Evolutionary conservation across 768 basidiomycete genomes (phyloP).

Genomic region (Tylopilus rubrobrunneus): DNA sequence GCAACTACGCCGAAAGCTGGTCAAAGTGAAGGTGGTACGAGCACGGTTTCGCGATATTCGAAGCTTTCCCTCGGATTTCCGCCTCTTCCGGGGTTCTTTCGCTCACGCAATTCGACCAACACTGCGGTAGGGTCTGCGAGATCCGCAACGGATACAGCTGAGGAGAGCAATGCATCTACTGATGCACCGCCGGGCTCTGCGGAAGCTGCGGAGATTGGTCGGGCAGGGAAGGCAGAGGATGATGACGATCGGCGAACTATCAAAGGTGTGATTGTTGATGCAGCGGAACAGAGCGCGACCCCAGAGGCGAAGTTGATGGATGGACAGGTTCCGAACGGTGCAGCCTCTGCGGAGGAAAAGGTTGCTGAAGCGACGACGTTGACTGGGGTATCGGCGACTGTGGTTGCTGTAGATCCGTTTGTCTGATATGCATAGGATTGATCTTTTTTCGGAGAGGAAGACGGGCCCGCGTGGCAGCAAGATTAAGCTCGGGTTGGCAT

Average conservation of each 20-base stretch:
- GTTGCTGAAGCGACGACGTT: conserved; percentile 9
- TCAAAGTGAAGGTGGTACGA: conserved; percentile 30
- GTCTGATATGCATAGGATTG: conserved; percentile 9
- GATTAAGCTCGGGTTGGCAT: conserved; percentile 12
- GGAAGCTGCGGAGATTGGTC: conserved; percentile 6
- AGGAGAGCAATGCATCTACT: conserved; percentile 16
- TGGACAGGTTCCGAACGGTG: conserved; percentile 6
- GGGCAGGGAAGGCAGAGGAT: conserved; percentile 23
- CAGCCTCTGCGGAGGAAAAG: conserved; percentile 22
- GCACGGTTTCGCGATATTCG: conserved; percentile 36
- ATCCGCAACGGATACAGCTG: conserved; percentile 17
- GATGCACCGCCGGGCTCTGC: conserved; percentile 6
- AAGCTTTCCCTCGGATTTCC: conserved; percentile 49
- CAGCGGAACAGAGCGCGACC: conserved; percentile 10
- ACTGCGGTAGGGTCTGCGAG: conserved; percentile 24
- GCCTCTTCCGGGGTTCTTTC: conserved; percentile 61
- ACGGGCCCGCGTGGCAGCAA: conserved; percentile 3
- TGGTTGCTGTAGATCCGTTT: conserved; percentile 20
- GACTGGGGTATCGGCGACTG: conserved; percentile 9
- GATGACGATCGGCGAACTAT: conserved; percentile 44
- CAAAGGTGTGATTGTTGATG: conserved; percentile 25
- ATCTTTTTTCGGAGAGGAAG: background rate
- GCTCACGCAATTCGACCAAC: conserved; percentile 55
- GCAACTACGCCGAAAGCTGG: conserved; percentile 51
- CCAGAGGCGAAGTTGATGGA: conserved; percentile 11